Evolutionary conservation across 2,329 filamentous ascomycete genomes (phyloP), one percentile per base, ranked within the genome.

Genomic region (Colletotrichum salicis): DNA sequence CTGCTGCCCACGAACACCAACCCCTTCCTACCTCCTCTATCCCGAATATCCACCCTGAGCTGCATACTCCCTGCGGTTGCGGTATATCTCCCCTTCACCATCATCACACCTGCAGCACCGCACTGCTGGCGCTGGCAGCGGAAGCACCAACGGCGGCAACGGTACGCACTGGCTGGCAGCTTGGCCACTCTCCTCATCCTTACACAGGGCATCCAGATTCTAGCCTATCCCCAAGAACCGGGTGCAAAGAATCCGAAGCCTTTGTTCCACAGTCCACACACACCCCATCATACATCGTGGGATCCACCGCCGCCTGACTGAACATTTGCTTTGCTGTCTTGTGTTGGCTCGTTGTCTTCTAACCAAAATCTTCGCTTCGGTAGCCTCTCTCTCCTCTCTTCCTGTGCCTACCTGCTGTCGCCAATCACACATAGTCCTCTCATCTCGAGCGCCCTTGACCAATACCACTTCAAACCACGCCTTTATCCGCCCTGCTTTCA

Each of bases 21-120:
- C 41, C 37, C 54, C 57, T 62, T 65, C 64, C 48, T 24, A 37
- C 35, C 15, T 37, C 59, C 27, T 59, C 41, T 31, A 41, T 54
- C 35, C 64, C 54, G 27, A 71, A 71, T 71, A 69, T 61, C 65
- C 69, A 71, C 69, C 68, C 29, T 52, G 31, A 64, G 65, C 69
- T 71, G 69, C 69, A 64, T 55, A 55, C 65, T 41, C 45, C 65
- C 65, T 69, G 37, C 19, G 65, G 5, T 45, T 59, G 65, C 65
- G 65, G 66, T 71, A 69, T 69, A 71, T 71, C 65, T 71, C 59
- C 37, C 64, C 33, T 56, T 54, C 52, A 64, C 41, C 69, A 60
- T 60, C 69, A 55, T 51, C 54, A 24, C 27, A 55, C 27, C 52
- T 15, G 52, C 52, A 29, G 24, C 61, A 35, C 48, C 13, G 61